Base-by-base conservation (phyloP, 2,329 filamentous ascomycete species). In the Trichoderma arundinaceum region DNA sequence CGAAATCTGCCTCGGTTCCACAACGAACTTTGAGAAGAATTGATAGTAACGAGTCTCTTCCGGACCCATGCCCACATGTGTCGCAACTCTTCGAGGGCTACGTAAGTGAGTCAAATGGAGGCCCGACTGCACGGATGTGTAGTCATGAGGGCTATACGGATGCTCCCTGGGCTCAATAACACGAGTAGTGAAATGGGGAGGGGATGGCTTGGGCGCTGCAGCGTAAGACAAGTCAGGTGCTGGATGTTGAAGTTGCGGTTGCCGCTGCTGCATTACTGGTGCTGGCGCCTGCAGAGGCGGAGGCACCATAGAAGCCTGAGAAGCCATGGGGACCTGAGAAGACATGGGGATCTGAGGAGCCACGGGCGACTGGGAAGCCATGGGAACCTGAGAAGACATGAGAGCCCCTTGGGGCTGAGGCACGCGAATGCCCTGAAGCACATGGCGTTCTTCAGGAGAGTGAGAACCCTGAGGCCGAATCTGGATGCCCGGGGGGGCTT, bases 31-130 rank as follows among this genome's bases (percentile, higher is more conserved):
- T 67, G 82, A 82, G 17, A 90, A 76, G 56, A 82, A 84, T 68
- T 89, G 86, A 71, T 90, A 91, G 59, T 85, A 77, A 5, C 78
- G 78, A 67, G 77, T 77, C 7, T 63, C 58, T 8, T 65, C 51
- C 1, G 67, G 66, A 41, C 39, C 12, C 5, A 28, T 32, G 5
- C 52, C 32, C 17, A 3, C 9, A 35, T 9, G 5, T 9, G 56
- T 39, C 6, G 78, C 74, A n/a, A 78, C 71, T 56, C 83, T 78
- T 44, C 73, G 77, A 2, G 84, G 85, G 67, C 84, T 87, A 19
- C 82, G 78, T 13, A 81, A 70, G 38, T 77, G 72, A n/a, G 77
- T 75, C 65, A 85, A 78, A 59, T 86, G 83, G 13, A 86, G 75
- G 5, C 81, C 76, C 66, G 75, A 76, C 46, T 77, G 69, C 12